Base-by-base conservation (phyloP, 2,329 filamentous ascomycete species). In the Curvularia sp. region DNA sequence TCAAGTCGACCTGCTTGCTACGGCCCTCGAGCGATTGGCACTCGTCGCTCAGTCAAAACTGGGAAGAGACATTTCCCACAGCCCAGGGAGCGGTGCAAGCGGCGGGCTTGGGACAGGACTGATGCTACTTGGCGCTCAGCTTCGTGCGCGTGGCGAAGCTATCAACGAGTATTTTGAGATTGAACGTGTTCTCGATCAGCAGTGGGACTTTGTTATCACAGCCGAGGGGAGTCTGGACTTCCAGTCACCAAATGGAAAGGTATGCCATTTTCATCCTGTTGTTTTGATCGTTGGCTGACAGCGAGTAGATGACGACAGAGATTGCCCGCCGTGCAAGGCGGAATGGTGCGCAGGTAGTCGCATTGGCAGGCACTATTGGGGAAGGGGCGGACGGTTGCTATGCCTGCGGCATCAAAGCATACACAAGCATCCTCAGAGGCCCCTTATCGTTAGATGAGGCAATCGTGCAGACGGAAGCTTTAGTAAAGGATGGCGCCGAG, bases 191-290 rank as follows among this genome's bases (percentile, higher is more conserved):
- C 81, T 85, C 53, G 75, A 79, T 13, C 68, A 79, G 28, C 61
- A 65, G 22, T 83, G 80, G 61, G 80, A 85, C 57, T 75, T 85
- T 7, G 81, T 84, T 0, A 75, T 85, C 61, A 85, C 83, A 0
- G 83, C 82, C 1, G 83, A 85, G 64, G 83, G 83, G 0, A 81
- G 81, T 9, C 77, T 85, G 15, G 83, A 85, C 61, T 77, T 78
- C 46, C 83, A 85, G 61, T 84, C 82, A 0, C 79, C 82, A 0
- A 73, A 77, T 43, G 83, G 83, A 2, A 85, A 50, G 57, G 55
- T 53, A 15, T 13, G 33, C 33, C 22, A 28, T 33, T 5, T 35
- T 28, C 30, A 33, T 48, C 9, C 31, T 22, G 42, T 33, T 2
- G 31, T 18, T 18, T 46, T 33, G 18, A 24, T 12, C 18, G 26